A percentile compares a stretch with the other conserved stretches of the same genome.
These are phyloP conservation scores for Apiotrichum gamsii DNA, from an alignment of 1,284 basidiomycete genomes.

Conservation along the genomic window DNA sequence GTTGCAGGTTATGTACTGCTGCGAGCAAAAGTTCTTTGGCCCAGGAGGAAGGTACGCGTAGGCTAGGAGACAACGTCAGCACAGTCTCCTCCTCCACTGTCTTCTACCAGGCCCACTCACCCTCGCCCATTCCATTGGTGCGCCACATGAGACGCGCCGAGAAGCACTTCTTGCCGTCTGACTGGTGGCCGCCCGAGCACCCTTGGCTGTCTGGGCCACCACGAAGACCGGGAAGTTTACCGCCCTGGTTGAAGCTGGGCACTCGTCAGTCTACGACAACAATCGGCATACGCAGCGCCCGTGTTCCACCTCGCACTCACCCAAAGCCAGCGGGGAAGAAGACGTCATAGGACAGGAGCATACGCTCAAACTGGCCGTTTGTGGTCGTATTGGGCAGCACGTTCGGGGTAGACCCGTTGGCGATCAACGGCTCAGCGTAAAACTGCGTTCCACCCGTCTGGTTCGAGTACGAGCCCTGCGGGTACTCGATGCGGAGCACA, in stretches of 20 bases:
- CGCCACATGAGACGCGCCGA: constrained; percentile 48
- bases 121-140: constrained; percentile 38
- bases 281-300: too few species aligned
- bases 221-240: constrained; percentile 47
- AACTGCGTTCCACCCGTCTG: constrained; percentile 47
- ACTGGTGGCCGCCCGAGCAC: constrained; percentile 45
- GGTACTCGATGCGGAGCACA: constrained; percentile 43
- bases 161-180: constrained; percentile 45
- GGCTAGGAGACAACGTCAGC: constrained; percentile 23
- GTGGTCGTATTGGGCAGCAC: constrained; percentile 17
- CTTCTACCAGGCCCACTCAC: constrained; percentile 8
- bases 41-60: constrained; percentile 47
- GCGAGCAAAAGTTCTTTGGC: constrained; percentile 29
- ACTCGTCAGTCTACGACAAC: too few species aligned
- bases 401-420: constrained; percentile 6
- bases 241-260: constrained; percentile 34
- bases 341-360: constrained; percentile 39
- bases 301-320: too few species aligned
- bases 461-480: constrained; percentile 42
- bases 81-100: too few species aligned
- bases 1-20: constrained; percentile 40
- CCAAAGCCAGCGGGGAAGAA: constrained; percentile 35
- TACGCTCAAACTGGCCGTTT: constrained; percentile 36
- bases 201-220: constrained; percentile 39
- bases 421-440: constrained; percentile 34